Base-by-base conservation (phyloP, 169 alveolate species). In the Pseudocohnilembus persalinus region DNA sequence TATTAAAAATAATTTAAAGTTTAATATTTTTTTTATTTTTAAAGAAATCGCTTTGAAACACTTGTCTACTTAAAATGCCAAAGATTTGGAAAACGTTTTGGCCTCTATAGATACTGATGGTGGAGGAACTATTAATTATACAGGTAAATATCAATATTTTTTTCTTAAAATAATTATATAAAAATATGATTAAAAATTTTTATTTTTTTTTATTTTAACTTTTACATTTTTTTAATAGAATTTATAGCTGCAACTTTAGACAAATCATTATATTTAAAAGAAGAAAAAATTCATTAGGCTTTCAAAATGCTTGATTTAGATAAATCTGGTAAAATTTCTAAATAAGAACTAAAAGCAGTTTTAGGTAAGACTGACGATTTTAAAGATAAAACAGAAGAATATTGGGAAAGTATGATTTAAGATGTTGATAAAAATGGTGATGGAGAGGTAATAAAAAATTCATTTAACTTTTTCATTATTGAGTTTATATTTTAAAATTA, bases 241-340 rank as follows among this genome's bases (percentile, higher is more conserved):
- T 92, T 92, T 78, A 68, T 95, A 27, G 96, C 97, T 33, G 96
- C 96, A 4, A 83, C 95, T 0, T 73, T 95, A 68, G 93, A 90
- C 26, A 82, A 89, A 80, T 76, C 88, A 29, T 31, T 89, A 1
- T 87, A 88, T 85, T 28, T 83, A 73, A 82, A 90, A 30, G 90
- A 88, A 75, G 89, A 87, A 81, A 88, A 90, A 35, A 65, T 92
- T 0, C 49, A 74, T 65, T 73, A 84, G 28, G 96, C 96, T 26
- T 94, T 94, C 82, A 85, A 89, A 77, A 80, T 92, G 87, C 83
- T 92, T 34, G 97, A 94, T 86, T 31, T 80, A 32, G 94, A 94
- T 85, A 90, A 90, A 63, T 89, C 88, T 83, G 97, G 97, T 1
- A 84, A 73, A 33, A 94, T 94, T 49, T 84, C 85, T 31, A 83